Evolutionary conservation across 2,329 filamentous ascomycete species (phyloP).

Genomic region (Verticillium nubilum): DNA sequence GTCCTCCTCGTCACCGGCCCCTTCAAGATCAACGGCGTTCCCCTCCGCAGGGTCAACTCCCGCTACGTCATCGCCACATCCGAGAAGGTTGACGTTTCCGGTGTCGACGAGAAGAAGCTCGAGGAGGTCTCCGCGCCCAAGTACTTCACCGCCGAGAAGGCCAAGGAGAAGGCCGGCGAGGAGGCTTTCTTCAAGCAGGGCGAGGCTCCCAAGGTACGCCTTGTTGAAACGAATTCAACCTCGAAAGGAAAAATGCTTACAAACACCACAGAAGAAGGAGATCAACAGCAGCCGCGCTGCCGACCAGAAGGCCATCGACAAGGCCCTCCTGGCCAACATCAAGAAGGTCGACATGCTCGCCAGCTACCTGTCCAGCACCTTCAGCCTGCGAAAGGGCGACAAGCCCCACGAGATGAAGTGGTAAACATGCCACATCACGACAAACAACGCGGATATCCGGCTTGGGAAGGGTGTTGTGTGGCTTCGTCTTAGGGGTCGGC

Average conservation of each 20-base stretch:
- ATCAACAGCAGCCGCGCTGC: slow-evolving; percentile 84
- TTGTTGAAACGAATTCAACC: too few species aligned
- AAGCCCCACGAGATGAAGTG: slow-evolving; percentile 99
- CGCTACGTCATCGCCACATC: slow-evolving; percentile 92
- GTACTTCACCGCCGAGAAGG: slow-evolving; percentile 97
- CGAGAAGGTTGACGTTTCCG: slow-evolving; percentile 76
- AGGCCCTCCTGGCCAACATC: slow-evolving; percentile 89
- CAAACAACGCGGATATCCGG: slow-evolving; percentile 12
- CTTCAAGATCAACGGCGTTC: slow-evolving; percentile 99
- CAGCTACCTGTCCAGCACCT: slow-evolving; percentile 91
- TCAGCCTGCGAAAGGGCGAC: slow-evolving; percentile 99
- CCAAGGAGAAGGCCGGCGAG: slow-evolving; percentile 91
- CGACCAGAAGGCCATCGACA: slow-evolving; percentile 98
- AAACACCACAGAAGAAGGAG: slow-evolving; percentile 80
- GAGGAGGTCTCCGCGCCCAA: slow-evolving; percentile 68
- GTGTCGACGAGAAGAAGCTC: slow-evolving; percentile 87
- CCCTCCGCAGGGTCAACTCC: slow-evolving; percentile 88
- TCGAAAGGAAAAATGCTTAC: slow-evolving; percentile 15
- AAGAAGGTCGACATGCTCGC: slow-evolving; percentile 96
- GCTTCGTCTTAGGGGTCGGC: slow-evolving; percentile 4
- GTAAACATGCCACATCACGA: slow-evolving; percentile 51
- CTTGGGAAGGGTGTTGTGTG: slow-evolving; percentile 2
- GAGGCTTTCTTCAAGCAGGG: slow-evolving; percentile 99
- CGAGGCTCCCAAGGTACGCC: slow-evolving; percentile 89
- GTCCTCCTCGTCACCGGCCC: slow-evolving; percentile 98